Conservation (phyloP, 1,139 yeast species). For the Pichia sp. region DNA sequence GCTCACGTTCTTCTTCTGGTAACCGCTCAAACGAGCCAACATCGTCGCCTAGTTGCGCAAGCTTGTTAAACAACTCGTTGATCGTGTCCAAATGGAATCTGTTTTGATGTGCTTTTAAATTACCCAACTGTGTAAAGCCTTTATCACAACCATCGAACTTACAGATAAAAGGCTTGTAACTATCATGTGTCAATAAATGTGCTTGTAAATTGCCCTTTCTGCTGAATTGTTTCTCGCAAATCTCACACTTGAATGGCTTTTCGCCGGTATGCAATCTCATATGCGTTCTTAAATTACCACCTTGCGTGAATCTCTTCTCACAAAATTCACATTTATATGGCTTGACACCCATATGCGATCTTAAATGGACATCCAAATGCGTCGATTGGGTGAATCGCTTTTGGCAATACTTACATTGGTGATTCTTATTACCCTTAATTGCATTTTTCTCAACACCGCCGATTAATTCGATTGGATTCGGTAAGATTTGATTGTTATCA, state of each 20-base stretch:
- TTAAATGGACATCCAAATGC: constrained; percentile 81
- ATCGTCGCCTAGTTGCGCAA: constrained; percentile 53
- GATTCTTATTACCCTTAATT: constrained; percentile 61
- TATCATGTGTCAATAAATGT: constrained; percentile 54
- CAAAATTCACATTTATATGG: constrained; percentile 73
- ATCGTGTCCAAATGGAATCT: constrained; percentile 77
- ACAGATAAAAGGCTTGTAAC: constrained; percentile 78
- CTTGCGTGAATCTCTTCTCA: constrained; percentile 67
- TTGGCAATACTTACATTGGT: constrained; percentile 68
- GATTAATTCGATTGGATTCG: constrained; percentile 64
- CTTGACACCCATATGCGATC: constrained; percentile 81
- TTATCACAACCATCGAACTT: constrained; percentile 80
- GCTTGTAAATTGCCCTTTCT: constrained; percentile 55
- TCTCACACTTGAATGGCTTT: constrained; percentile 48
- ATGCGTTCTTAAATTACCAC: constrained; percentile 69
- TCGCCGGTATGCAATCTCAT: constrained; percentile 87
- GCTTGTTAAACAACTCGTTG: constrained; percentile 57
- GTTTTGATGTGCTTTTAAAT: constrained; percentile 91
- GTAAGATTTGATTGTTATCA: constrained; percentile 39
- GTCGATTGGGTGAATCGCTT: constrained; percentile 73
- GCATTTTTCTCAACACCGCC: constrained; percentile 69
- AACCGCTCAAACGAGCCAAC: constrained; percentile 43
- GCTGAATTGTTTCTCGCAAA: constrained; percentile 51
- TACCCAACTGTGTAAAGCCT: constrained; percentile 87
- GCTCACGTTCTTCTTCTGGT: constrained; percentile 63